Evolutionary conservation across 1,139 yeast species (phyloP), one percentile per base, ranked within the genome.

Genomic region (Cylindricascospora bacillispora): DNA sequence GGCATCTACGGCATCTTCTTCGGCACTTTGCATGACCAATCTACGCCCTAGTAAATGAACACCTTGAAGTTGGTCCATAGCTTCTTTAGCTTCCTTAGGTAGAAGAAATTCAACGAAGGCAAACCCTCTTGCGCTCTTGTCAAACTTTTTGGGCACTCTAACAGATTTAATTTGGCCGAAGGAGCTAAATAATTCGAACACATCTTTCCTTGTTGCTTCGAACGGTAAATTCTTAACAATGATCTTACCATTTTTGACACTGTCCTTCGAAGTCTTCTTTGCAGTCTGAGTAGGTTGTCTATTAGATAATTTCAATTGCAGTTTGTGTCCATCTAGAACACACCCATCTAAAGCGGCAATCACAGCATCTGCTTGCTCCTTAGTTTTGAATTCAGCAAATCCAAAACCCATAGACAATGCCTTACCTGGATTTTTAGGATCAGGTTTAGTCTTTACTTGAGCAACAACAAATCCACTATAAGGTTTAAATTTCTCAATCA

Each of bases 11-110:
- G 89, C 70, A 33, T 78, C 93, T 37, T 70, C 72, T 48, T 83
- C 80, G 12, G 98, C 98, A 47, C 69, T 85, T 54, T 89, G 93
- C 77, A 92, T 74, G n/a, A 89, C 95, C 44, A 89, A 64, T 43
- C 95, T 71, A 62, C 99, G 77, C 25, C 99, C 99, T 33, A 89
- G 69, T 58, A 89, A 78, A 68, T 89, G 99, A 3, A 92, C 95
- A 37, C 98, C 98, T 54, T 78, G 81, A 41, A 89, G 68, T 52
- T 86, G 92, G 45, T 76, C 76, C 86, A 89, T 80, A n/a, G 97
- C 98, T 51, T 66, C 74, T 52, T 80, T 94, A 2, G 98, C 97
- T 56, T 89, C 99, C 56, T 85, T 82, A 24, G 83, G 67, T 27
- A 92, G 63, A 13, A 79, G 64, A 49, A 80, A 92, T 57, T 89